Evolutionary conservation across 495 filamentous ascomycete species (phyloP).

Genomic region (Aspergillus funiculosus): DNA sequence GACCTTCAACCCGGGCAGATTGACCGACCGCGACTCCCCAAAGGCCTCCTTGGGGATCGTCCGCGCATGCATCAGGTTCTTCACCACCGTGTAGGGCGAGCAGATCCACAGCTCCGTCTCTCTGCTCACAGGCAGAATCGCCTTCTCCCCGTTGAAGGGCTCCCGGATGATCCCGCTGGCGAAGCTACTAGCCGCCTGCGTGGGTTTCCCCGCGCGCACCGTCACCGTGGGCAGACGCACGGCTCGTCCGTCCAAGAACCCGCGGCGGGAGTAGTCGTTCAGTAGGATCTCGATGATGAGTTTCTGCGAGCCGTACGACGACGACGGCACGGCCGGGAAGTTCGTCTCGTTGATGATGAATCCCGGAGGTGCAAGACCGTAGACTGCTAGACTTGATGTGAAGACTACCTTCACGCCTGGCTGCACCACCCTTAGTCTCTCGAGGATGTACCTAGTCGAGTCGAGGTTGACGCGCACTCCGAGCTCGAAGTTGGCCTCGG

Average conservation of each 20-base stretch:
- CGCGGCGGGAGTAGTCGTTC: constrained; percentile 69
- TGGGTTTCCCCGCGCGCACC: constrained; percentile 68
- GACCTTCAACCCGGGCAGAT: constrained; percentile 68
- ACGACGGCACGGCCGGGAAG: constrained; percentile 56
- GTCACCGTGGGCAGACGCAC: constrained; percentile 71
- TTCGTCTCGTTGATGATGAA: constrained; percentile 51
- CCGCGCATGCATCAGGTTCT: constrained; percentile 64
- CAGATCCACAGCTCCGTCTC: constrained; percentile 60
- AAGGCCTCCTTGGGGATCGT: constrained; percentile 50
- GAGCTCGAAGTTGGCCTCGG: constrained; percentile 69
- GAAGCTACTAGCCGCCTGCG: constrained; percentile 69
- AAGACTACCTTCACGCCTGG: constrained; percentile 60
- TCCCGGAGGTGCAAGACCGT: constrained; percentile 45
- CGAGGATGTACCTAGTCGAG: constrained; percentile 58
- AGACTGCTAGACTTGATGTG: constrained; percentile 55
- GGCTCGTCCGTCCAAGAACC: constrained; percentile 59
- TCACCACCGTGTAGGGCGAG: constrained; percentile 59
- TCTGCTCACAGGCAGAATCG: constrained; percentile 53
- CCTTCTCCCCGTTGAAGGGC: constrained; percentile 57
- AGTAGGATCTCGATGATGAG: constrained; percentile 66
- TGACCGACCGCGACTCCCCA: constrained; percentile 55
- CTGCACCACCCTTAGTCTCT: constrained; percentile 50
- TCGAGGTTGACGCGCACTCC: constrained; percentile 71
- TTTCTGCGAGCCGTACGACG: constrained; percentile 76
- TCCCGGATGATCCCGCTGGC: constrained; percentile 68